Percentiles rank a stretch among this genome's conserved stretches.
Conservation (phyloP, 2,329 filamentous ascomycete species). For the Microcyclosporella mali region DNA sequence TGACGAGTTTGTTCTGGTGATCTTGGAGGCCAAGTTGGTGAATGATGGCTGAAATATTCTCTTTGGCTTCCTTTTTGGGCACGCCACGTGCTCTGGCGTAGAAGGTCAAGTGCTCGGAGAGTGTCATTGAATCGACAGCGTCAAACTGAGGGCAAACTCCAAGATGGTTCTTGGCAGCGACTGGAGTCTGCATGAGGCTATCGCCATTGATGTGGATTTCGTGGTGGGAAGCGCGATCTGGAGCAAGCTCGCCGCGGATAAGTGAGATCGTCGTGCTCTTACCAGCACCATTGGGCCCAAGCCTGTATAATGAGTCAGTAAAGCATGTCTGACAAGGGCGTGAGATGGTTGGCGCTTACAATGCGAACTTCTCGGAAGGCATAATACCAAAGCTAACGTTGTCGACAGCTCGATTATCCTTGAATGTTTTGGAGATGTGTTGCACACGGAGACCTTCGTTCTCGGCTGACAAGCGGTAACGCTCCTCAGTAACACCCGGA, state of each 20-base stretch:
- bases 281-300: conserved; percentile 84
- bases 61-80: conserved; percentile 50
- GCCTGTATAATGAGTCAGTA: no score
- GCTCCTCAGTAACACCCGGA: conserved; percentile 14
- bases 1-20: conserved; percentile 66
- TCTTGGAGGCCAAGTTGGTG: conserved; percentile 65
- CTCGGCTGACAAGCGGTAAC: conserved; percentile 38
- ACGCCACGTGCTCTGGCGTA: conserved; percentile 79
- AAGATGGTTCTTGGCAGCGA: conserved; percentile 64
- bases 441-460: conserved; percentile 65
- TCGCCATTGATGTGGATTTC: conserved; percentile 71
- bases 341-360: no score
- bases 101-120: conserved; percentile 74
- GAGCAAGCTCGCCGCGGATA: conserved; percentile 74
- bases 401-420: conserved; percentile 67
- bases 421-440: conserved; percentile 72
- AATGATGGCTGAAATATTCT: conserved; percentile 69
- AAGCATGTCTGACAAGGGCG: no score
- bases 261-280: conserved; percentile 83
- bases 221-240: conserved; percentile 57
- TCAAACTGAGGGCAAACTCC: conserved; percentile 74
- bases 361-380: conserved; percentile 73
- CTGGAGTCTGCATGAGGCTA: conserved; percentile 63
- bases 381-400: conserved; percentile 76
- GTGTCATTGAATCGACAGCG: conserved; percentile 76